Base-by-base conservation (phyloP, 2,329 filamentous ascomycete species). In the Stylonectria norvegica region DNA sequence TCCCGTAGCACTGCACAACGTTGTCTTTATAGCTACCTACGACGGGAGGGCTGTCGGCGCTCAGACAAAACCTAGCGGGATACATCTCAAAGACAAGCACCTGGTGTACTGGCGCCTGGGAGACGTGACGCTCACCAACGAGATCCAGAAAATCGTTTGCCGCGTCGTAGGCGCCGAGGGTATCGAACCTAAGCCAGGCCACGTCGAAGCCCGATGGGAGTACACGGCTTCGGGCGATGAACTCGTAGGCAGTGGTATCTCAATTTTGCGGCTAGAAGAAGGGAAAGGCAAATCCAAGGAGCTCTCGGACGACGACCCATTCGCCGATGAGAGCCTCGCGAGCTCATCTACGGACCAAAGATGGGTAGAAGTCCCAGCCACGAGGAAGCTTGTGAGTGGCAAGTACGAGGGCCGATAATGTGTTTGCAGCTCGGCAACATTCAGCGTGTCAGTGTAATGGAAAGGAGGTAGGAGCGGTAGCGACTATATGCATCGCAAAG, bases 171-270 rank as follows among this genome's bases (percentile, higher is more conserved):
- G 83, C 17, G 87, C 86, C 0, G 84, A 90, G 22, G 79, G 79
- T 17, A 73, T 79, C 36, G 80, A 80, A 53, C 82, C 86, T 0
- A 81, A 79, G 48, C 79, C 86, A 5, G 89, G 89, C 0, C 81
- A 79, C 38, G 76, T 94, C 7, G 91, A 98, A 62, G 87, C 87
- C 1, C 75, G 83, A 40, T 96, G 90, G 81, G 89, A 95, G 60
- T 68, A 71, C 43, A 57, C 44, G 16, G 57, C 68, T 2, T 41
- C 58, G 0, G 75, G 70, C 2, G 70, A 62, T 8, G 61, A 76
- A 27, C 66, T 48, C 0, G 53, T 77, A 1, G 63, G 63, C 4
- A 85, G 80, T 49, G 81, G 81, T 8, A 77, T 96, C 40, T 83
- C 79, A 4, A 70, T 89, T 38, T 79, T 76, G 5, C 68, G 68